Evolutionary conservation across 2,329 filamentous ascomycete species (phyloP), one percentile per base, ranked within the genome.

Genomic region (Ceratocystis cacaofunesta): DNA sequence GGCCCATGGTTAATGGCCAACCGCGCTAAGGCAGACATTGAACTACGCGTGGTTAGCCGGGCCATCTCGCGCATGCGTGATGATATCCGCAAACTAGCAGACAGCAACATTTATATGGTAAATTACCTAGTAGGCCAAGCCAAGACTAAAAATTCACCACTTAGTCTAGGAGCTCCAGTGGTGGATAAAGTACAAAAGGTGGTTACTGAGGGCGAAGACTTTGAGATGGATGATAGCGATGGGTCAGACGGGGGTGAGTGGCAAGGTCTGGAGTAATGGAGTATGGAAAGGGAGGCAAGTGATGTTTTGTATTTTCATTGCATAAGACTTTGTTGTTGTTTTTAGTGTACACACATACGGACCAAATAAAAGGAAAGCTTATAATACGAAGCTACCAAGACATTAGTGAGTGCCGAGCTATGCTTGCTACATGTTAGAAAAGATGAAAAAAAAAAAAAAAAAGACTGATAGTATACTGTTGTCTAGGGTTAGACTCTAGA

Each of bases 81-180:
- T 67, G 92, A 96, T 72, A 82, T 97, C 68, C 85, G 90, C 73
- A 83, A 85, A 69, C 76, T 96, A 69, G 89, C 89, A 0, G 91
- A 96, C 70, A 88, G 92, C 73, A 97, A 96, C 71, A 80, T 88
- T 63, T 95, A 95, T 76, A 88, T 88, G 74, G 85, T 96, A 64
- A 90, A 95, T 72, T 96, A 95, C 72, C 77, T 96, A 41, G 75
- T 85, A 6, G 78, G 79, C 0, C 82, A 84, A 73, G 78, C 78
- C 5, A 62, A 65, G 48, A 61, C 66, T 36, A 66, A 67, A 61
- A 57, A 69, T 62, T 70, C 70, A 17, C 73, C 71, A 61, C 65
- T 70, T 41, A 69, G 66, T 32, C 70, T 71, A 30, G 73, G 68
- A 19, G 69, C 30, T 8, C 68, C 60, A 63, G 61, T 17, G 64